A percentile compares a stretch with the other conserved stretches of the same genome.
Evolutionary conservation across 73 alveolate genomes (phyloP).

Genomic region (Paramecium sonneborni): DNA sequence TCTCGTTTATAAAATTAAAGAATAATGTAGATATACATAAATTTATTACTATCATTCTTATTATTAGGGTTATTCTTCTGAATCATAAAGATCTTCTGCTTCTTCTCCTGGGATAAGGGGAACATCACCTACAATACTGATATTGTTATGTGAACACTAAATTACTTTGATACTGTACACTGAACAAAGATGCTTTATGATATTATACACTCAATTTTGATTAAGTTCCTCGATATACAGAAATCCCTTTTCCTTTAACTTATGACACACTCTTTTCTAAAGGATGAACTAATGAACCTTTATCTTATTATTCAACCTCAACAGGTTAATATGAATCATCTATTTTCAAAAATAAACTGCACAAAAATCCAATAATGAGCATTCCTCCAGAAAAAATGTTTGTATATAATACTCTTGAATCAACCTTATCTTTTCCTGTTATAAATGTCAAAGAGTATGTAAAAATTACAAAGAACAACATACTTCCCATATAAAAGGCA

Average conservation of each 20-base stretch:
- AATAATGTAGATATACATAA: background rate
- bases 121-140: background rate
- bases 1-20: background rate
- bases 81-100: background rate
- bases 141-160: background rate
- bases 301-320: background rate
- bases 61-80: background rate
- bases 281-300: background rate
- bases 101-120: background rate
- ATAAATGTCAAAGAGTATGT: background rate
- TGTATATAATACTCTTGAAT: background rate
- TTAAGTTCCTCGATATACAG: background rate
- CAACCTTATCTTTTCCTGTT: background rate
- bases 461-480: background rate
- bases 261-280: background rate
- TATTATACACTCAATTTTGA: background rate
- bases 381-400: background rate
- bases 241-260: background rate
- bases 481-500: background rate
- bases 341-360: background rate
- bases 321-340: background rate
- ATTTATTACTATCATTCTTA: background rate
- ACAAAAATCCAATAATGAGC: background rate
- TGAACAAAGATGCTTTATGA: background rate
- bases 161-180: background rate